These are phyloP conservation scores for Talaromyces sp. DNA, from an alignment of 2,329 filamentous ascomycete species.

Conservation along the genomic window DNA sequence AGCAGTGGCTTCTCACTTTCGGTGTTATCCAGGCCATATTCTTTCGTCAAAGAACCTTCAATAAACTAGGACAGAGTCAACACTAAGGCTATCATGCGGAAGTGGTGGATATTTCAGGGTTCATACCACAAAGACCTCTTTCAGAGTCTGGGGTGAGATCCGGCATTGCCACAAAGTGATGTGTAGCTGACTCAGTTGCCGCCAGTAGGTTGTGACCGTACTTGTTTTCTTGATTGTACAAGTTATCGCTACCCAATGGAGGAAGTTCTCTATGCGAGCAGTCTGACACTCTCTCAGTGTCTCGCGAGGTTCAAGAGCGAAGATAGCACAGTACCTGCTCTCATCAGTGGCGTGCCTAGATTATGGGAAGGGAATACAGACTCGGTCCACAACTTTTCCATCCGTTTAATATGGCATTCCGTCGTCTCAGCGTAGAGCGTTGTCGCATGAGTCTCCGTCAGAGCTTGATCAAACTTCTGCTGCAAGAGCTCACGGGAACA, in stretches of 20 bases:
- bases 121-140: slow-evolving; percentile 17
- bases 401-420: slow-evolving; percentile 16
- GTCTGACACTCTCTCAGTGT: slow-evolving; percentile 16
- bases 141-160: slow-evolving; percentile 13
- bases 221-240: slow-evolving; percentile 19
- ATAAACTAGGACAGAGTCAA: slow-evolving; percentile 15
- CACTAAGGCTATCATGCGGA: neutral
- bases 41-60: slow-evolving; percentile 18
- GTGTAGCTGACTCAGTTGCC: slow-evolving; percentile 16
- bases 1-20: slow-evolving; percentile 18
- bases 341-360: neutral
- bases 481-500: slow-evolving; percentile 17
- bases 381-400: slow-evolving; percentile 18
- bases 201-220: slow-evolving; percentile 17
- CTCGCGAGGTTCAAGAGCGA: slow-evolving; percentile 12
- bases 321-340: slow-evolving; percentile 15
- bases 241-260: slow-evolving; percentile 15
- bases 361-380: slow-evolving; percentile 14
- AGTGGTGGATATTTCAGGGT: neutral
- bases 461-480: slow-evolving; percentile 17
- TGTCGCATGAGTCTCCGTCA: slow-evolving; percentile 11
- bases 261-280: slow-evolving; percentile 18
- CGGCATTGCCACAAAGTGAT: slow-evolving; percentile 13
- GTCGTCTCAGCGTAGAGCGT: slow-evolving; percentile 18
- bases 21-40: slow-evolving; percentile 17